A percentile compares a stretch with the other conserved stretches of the same genome.
phyloP scores from a whole-genome alignment of 768 basidiomycete genomes.

The Trametes elegans region DNA sequence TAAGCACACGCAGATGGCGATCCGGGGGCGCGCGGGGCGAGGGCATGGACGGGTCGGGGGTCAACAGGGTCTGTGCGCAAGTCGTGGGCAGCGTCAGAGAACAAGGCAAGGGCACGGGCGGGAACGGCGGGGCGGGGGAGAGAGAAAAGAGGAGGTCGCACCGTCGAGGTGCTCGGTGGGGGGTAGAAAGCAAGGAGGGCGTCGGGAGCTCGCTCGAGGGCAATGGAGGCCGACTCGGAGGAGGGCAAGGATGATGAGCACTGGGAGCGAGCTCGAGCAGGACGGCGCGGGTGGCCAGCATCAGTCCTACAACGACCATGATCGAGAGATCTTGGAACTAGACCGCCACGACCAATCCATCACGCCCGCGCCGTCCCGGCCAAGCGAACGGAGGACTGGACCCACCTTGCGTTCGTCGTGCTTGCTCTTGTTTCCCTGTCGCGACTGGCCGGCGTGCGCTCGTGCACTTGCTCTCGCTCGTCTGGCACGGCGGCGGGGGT shows the following conservation, averaged over 20 bases:
- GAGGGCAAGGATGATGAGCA: too few species aligned
- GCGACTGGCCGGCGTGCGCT: too few species aligned
- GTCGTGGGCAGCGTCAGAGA: not conserved
- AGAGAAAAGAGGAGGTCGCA: not conserved
- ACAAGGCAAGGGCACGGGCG: not conserved
- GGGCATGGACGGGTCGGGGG: not conserved
- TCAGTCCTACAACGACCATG: conserved; percentile 4
- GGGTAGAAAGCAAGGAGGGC: not conserved
- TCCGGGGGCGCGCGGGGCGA: not conserved
- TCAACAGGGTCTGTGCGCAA: not conserved
- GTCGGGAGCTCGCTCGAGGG: too few species aligned
- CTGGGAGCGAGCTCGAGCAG: too few species aligned
- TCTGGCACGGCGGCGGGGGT: not conserved
- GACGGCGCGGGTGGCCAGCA: not conserved
- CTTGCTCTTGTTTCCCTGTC: too few species aligned
- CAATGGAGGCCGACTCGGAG: too few species aligned
- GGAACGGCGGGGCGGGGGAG: not conserved
- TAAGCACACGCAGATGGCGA: not conserved
- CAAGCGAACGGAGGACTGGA: not conserved
- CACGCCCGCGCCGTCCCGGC: conserved; percentile 1
- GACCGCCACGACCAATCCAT: conserved; percentile 12
- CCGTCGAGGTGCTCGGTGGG: not conserved
- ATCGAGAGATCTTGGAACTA: conserved; percentile 18
- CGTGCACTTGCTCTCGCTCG: too few species aligned
- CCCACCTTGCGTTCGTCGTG: not conserved